These are phyloP conservation scores for Heterococcus sp. DNA, from an alignment of 108 stramenopile genomes.

Conservation along the genomic window DNA sequence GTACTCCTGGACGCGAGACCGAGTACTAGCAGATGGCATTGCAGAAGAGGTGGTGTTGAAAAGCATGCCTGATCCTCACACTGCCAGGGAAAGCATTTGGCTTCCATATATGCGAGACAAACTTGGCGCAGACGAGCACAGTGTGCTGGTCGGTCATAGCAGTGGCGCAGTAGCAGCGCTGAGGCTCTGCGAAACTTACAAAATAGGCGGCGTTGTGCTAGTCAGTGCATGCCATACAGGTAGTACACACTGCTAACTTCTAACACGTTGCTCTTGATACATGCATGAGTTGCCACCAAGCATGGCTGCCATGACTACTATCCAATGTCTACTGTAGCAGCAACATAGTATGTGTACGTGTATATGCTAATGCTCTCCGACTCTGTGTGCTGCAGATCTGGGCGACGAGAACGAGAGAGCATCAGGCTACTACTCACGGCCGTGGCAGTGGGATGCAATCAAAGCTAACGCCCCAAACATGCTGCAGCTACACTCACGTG, in stretches of 20 bases:
- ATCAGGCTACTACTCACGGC: background rate
- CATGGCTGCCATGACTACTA: too few relatives aligned
- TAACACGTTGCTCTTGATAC: too few relatives aligned
- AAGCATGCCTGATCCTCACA: conserved; percentile 7
- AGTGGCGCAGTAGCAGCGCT: conserved; percentile 6
- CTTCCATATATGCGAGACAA: background rate
- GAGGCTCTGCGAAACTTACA: conserved; percentile 1
- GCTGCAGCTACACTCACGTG: background rate
- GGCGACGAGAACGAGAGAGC: conserved; percentile 9
- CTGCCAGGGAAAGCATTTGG: conserved; percentile 5
- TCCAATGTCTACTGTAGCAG: too few relatives aligned
- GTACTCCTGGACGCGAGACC: background rate
- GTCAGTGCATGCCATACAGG: conserved; percentile 2
- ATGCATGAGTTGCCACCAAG: too few relatives aligned
- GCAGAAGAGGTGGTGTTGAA: background rate
- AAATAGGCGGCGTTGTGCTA: background rate
- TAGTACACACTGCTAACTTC: background rate
- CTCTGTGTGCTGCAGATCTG: conserved; percentile 1
- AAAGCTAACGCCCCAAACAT: conserved; percentile 2
- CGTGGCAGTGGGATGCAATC: conserved; percentile 1
- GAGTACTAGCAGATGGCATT: background rate
- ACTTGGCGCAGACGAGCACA: background rate
- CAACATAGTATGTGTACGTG: too few relatives aligned
- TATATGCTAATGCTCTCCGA: too few relatives aligned
- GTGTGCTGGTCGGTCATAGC: background rate